Conservation (phyloP, 352 stramenopile species). For the Globisporangium heterothallicum region DNA sequence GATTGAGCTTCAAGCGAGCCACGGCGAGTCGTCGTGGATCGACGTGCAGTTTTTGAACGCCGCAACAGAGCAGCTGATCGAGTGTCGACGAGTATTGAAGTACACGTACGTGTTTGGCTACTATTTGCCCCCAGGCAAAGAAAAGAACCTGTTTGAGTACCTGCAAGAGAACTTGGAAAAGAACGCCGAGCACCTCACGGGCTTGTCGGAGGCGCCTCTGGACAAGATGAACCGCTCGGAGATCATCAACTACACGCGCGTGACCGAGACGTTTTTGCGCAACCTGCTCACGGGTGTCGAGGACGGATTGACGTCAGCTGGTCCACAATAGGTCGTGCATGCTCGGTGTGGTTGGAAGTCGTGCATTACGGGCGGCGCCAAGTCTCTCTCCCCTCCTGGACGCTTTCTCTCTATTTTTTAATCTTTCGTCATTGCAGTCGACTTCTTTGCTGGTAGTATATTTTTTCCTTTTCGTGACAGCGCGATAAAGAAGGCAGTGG, state of each 20-base stretch:
- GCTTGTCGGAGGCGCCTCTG: slow-evolving; percentile 87
- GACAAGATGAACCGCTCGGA: slow-evolving; percentile 91
- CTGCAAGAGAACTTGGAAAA: slow-evolving; percentile 93
- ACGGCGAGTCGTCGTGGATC: slow-evolving; percentile 90
- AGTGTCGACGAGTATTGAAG: slow-evolving; percentile 98
- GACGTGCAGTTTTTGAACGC: slow-evolving; percentile 98
- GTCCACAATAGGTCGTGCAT: slow-evolving; percentile 17
- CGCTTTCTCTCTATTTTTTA: too few relatives aligned
- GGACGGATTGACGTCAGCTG: slow-evolving; percentile 74
- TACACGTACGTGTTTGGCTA: slow-evolving; percentile 97
- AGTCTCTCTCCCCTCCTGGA: background rate
- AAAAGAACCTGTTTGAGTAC: slow-evolving; percentile 94
- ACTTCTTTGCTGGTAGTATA: too few relatives aligned
- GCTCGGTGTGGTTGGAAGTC: too few relatives aligned
- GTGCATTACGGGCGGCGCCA: too few relatives aligned
- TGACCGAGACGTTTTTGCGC: slow-evolving; percentile 90
- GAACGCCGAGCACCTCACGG: slow-evolving; percentile 90
- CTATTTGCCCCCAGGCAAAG: slow-evolving; percentile 85
- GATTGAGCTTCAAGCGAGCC: slow-evolving; percentile 93
- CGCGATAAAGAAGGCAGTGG: too few relatives aligned
- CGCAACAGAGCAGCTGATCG: slow-evolving; percentile 94
- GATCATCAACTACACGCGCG: slow-evolving; percentile 93
- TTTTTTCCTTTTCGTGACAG: too few relatives aligned
- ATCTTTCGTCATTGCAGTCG: too few relatives aligned
- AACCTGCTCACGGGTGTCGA: slow-evolving; percentile 89